Conservation (phyloP, 306 rosid genomes). For the Prosopis cineraria region DNA sequence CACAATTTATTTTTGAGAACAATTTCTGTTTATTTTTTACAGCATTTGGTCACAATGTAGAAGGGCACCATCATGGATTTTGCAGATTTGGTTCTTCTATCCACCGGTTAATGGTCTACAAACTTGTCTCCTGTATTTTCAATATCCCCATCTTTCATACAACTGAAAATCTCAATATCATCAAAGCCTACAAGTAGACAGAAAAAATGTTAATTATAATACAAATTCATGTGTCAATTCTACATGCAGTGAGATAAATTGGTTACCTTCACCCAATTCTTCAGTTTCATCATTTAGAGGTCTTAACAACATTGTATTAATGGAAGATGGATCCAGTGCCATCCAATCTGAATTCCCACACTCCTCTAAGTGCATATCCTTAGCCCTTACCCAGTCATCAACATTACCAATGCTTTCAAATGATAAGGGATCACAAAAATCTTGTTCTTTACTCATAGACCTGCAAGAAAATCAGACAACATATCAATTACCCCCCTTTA, state of each 20-base stretch:
- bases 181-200: constrained; percentile 64
- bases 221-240: constrained; percentile 23
- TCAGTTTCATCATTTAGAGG: constrained; percentile 67
- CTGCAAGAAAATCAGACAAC: constrained; percentile 49
- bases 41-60: constrained; percentile 20
- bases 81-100: constrained; percentile 20
- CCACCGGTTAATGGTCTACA: constrained; percentile 39
- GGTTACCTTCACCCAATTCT: constrained; percentile 66
- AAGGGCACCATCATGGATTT: constrained; percentile 20
- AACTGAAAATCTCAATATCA: constrained; percentile 66
- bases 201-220: constrained; percentile 26
- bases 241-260: constrained; percentile 16
- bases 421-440: constrained; percentile 66
- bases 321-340: constrained; percentile 60
- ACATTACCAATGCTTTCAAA: constrained; percentile 44
- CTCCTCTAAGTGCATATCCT: constrained; percentile 58
- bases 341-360: constrained; percentile 63
- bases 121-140: constrained; percentile 51
- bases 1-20: constrained; percentile 20
- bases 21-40: constrained; percentile 16
- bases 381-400: constrained; percentile 74
- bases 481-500: constrained; percentile 21
- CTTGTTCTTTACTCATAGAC: constrained; percentile 54
- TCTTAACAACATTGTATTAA: constrained; percentile 51
- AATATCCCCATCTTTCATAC: constrained; percentile 56